Percentiles rank a stretch among this genome's conserved stretches.
Conservation (phyloP, 75 land plant genomes). For the Ceratopteris richardii region DNA sequence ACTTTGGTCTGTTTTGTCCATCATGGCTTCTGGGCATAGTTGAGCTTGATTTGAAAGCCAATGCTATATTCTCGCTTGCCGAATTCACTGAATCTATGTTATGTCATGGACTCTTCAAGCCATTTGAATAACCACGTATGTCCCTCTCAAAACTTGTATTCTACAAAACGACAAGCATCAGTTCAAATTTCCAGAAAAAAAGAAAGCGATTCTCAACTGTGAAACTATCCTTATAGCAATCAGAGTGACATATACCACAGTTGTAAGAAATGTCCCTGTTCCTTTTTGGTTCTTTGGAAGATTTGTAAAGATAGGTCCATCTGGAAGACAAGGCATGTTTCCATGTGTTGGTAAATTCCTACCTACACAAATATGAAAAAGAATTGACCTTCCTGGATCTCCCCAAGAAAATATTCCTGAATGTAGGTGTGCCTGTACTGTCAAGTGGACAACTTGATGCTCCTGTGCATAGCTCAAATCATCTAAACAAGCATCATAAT, state of each 20-base stretch:
- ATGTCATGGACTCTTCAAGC: background rate
- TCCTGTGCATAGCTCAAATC: constrained; percentile 5
- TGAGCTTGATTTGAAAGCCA: background rate
- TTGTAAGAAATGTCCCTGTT: constrained; percentile 84
- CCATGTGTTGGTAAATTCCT: background rate
- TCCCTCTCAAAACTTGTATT: constrained; percentile 1
- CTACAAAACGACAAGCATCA: background rate
- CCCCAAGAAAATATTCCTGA: constrained; percentile 11
- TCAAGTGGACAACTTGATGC: too few relatives aligned
- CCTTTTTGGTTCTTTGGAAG: constrained; percentile 55
- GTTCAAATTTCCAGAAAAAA: too few relatives aligned
- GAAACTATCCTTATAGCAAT: too few relatives aligned
- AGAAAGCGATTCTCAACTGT: too few relatives aligned
- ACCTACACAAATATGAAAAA: background rate
- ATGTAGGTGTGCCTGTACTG: constrained; percentile 7
- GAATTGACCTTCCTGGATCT: constrained; percentile 15
- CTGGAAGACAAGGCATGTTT: background rate
- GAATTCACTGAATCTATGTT: background rate
- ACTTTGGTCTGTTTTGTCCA: background rate
- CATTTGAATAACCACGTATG: background rate
- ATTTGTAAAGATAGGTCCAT: constrained; percentile 5
- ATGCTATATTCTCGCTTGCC: background rate
- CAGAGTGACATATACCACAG: constrained; percentile 38
- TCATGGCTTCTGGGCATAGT: background rate
- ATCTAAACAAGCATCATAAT: constrained; percentile 6